Percentiles rank a stretch among this genome's conserved stretches.
Conservation (phyloP, 495 filamentous ascomycete species). For the Penicillium herquei region DNA sequence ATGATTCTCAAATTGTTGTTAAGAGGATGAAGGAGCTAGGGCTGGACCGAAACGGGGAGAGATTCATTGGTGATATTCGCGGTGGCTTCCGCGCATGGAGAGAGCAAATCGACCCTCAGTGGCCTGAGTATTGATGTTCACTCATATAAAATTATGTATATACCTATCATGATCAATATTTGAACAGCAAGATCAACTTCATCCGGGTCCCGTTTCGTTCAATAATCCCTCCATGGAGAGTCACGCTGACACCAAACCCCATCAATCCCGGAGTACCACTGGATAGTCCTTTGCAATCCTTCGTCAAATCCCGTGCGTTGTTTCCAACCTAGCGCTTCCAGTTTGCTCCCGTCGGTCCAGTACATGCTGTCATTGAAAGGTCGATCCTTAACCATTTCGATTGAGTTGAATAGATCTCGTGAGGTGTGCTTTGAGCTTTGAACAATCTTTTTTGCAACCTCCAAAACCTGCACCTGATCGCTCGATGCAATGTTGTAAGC, state of each 20-base stretch:
- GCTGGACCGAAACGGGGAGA: conserved; percentile 52
- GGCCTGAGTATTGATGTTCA: conserved; percentile 58
- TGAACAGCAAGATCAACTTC: too few relatives aligned
- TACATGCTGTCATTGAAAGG: conserved; percentile 74
- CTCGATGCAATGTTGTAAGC: conserved; percentile 72
- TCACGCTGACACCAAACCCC: too few relatives aligned
- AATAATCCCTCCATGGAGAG: too few relatives aligned
- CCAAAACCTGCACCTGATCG: conserved; percentile 54
- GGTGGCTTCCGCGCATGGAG: conserved; percentile 87
- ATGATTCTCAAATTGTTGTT: conserved; percentile 83
- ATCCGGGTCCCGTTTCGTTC: too few relatives aligned
- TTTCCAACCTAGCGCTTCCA: conserved; percentile 63
- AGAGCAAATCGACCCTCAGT: conserved; percentile 66
- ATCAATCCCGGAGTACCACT: conserved; percentile 54
- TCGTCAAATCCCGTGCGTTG: conserved; percentile 60
- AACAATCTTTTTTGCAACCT: conserved; percentile 59
- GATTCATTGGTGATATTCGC: conserved; percentile 71
- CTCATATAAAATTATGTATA: too few relatives aligned
- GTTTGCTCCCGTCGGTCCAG: conserved; percentile 64
- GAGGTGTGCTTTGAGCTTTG: conserved; percentile 44
- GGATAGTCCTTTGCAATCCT: conserved; percentile 62
- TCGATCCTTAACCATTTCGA: conserved; percentile 61
- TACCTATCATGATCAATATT: too few relatives aligned
- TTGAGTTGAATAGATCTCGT: conserved; percentile 18
- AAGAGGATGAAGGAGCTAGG: conserved; percentile 67